Evolutionary conservation across 2,329 filamentous ascomycete species (phyloP).

Genomic region (Cladophialophora bantiana): DNA sequence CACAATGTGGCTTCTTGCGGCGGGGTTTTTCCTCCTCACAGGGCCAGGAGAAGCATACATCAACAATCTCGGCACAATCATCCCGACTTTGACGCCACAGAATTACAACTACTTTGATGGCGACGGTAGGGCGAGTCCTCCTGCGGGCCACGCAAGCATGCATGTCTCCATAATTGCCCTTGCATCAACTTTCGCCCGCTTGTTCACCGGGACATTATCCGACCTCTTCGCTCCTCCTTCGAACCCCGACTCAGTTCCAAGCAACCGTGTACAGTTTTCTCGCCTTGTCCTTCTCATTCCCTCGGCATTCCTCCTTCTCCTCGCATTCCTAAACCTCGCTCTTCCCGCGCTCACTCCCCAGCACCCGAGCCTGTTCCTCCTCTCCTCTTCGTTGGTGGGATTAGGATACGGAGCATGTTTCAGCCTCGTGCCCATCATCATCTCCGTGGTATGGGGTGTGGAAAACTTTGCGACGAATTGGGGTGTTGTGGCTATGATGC

Average conservation of each 20-base stretch:
- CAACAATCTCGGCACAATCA: constrained; percentile 94
- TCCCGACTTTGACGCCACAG: constrained; percentile 78
- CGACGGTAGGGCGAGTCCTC: constrained; percentile 47
- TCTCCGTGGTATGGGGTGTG: constrained; percentile 97
- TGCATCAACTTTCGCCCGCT: constrained; percentile 85
- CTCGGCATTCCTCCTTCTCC: constrained; percentile 74
- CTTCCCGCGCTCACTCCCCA: constrained; percentile 77
- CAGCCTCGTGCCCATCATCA: constrained; percentile 85
- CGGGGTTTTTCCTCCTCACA: constrained; percentile 90
- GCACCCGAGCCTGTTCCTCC: constrained; percentile 80
- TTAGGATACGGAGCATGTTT: constrained; percentile 94
- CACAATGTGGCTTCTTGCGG: constrained; percentile 94
- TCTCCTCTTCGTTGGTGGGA: constrained; percentile 83
- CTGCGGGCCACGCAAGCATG: constrained; percentile 72
- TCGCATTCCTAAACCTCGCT: constrained; percentile 79
- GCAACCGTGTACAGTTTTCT: constrained; percentile 61
- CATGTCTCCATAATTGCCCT: constrained; percentile 93
- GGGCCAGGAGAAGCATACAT: constrained; percentile 98
- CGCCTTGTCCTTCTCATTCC: constrained; percentile 80
- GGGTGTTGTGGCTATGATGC: constrained; percentile 92
- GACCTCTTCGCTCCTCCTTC: constrained; percentile 76
- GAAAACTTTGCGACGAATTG: constrained; percentile 99
- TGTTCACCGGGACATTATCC: constrained; percentile 87
- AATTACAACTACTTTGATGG: constrained; percentile 63
- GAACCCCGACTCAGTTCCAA: constrained; percentile 47